A percentile compares a stretch with the other conserved stretches of the same genome.
Evolutionary conservation across 2,329 filamentous ascomycete species (phyloP).

Genomic region (Rhinocladiella mackenziei): DNA sequence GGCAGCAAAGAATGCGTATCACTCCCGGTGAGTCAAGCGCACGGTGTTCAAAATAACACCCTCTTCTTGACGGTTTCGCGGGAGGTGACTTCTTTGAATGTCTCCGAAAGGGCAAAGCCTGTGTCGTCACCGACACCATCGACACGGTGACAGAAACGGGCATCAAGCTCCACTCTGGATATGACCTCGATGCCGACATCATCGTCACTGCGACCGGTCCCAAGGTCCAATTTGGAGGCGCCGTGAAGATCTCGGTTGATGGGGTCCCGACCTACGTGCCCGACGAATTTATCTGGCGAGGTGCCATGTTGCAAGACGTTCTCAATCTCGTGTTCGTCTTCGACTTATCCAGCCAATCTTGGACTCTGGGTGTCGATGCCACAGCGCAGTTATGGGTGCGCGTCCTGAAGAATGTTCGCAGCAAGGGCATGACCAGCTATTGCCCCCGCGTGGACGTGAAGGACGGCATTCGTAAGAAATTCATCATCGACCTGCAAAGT

Average conservation of each 20-base stretch:
- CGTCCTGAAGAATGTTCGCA: slow-evolving; percentile 32
- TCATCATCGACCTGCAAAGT: slow-evolving; percentile 38
- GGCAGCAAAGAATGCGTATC: slow-evolving; percentile 73
- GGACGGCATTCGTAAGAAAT: slow-evolving; percentile 16
- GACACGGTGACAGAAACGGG: slow-evolving; percentile 47
- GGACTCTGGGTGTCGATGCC: slow-evolving; percentile 45
- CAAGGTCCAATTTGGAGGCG: slow-evolving; percentile 40
- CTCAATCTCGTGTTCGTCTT: slow-evolving; percentile 42
- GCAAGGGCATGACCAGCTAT: slow-evolving; percentile 19
- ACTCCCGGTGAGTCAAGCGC: slow-evolving; percentile 18
- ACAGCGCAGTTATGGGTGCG: slow-evolving; percentile 40
- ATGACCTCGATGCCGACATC: slow-evolving; percentile 40
- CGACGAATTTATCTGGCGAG: slow-evolving; percentile 43
- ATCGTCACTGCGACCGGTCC: slow-evolving; percentile 45
- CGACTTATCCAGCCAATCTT: slow-evolving; percentile 43
- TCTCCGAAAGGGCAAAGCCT: slow-evolving; percentile 49
- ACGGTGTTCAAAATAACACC: no score
- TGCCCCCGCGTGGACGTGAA: slow-evolving; percentile 15
- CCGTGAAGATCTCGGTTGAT: slow-evolving; percentile 37
- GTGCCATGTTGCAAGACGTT: slow-evolving; percentile 43
- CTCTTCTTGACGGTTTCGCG: no score
- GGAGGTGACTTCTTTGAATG: slow-evolving; percentile 57
- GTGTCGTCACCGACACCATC: slow-evolving; percentile 54
- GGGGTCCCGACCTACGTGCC: slow-evolving; percentile 33
- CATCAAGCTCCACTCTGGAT: slow-evolving; percentile 46